Evolutionary conservation across 805 yeast species (phyloP).

Genomic region (Suhomyces sp.): DNA sequence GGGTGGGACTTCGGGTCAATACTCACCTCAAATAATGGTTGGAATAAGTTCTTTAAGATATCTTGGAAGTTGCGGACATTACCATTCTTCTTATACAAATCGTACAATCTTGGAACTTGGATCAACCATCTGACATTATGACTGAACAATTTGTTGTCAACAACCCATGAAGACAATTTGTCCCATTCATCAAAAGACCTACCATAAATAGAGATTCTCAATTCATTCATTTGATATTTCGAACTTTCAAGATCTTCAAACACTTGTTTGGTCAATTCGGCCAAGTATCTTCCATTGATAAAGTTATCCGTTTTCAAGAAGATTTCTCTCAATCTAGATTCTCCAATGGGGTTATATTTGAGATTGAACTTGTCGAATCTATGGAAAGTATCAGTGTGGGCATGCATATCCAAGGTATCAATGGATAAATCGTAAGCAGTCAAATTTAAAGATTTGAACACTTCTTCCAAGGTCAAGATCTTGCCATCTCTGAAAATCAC

Average conservation of each 20-base stretch:
- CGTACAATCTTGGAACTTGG: constrained; percentile 92
- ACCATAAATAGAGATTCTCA: constrained; percentile 93
- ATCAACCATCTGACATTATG: constrained; percentile 97
- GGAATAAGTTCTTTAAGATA: constrained; percentile 72
- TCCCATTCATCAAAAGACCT: constrained; percentile 92
- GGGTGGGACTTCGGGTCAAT: constrained; percentile 84
- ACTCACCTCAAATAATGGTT: constrained; percentile 89
- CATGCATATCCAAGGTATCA: constrained; percentile 98
- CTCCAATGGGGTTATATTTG: constrained; percentile 97
- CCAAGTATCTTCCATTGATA: constrained; percentile 83
- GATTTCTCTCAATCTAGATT: constrained; percentile 93
- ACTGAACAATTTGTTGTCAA: constrained; percentile 86
- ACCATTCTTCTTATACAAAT: constrained; percentile 77
- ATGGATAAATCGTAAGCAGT: constrained; percentile 94
- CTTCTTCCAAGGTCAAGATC: constrained; percentile 81
- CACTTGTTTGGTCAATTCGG: constrained; percentile 92
- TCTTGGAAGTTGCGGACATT: constrained; percentile 72
- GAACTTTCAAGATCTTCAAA: constrained; percentile 91
- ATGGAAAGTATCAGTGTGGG: constrained; percentile 97
- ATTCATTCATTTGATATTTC: constrained; percentile 96
- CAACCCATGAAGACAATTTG: constrained; percentile 89
- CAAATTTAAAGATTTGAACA: constrained; percentile 83
- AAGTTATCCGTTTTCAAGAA: constrained; percentile 94
- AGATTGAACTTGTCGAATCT: constrained; percentile 96
- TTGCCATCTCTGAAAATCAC: constrained; percentile 94